phyloP scores from a whole-genome alignment of 495 filamentous ascomycete species.

The Symbiotaphrina buchneri region DNA sequence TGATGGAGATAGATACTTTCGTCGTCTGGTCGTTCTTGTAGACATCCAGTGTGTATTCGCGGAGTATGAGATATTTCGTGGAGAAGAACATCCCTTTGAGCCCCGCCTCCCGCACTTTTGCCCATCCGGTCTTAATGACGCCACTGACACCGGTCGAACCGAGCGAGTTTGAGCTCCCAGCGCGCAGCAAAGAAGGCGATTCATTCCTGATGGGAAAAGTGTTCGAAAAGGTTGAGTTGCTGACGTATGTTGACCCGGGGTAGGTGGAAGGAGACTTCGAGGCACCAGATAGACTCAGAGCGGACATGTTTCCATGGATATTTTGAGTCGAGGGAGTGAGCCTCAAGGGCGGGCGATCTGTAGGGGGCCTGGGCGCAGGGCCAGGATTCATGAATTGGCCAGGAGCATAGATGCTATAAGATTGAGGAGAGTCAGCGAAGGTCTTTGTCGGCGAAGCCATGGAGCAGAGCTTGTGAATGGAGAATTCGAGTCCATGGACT shows the following conservation, averaged over 20 bases:
- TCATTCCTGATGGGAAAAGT: conserved; percentile 28
- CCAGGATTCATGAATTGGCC: conserved; percentile 83
- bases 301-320: conserved; percentile 58
- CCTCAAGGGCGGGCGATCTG: conserved; percentile 42
- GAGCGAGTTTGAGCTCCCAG: no score
- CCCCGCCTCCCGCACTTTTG: conserved; percentile 70
- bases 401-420: conserved; percentile 19
- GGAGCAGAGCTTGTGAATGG: no score
- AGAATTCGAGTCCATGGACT: no score
- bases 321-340: conserved; percentile 47
- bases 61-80: conserved; percentile 66
- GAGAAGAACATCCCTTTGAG: conserved; percentile 80
- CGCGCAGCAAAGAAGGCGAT: no score
- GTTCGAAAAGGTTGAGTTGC: background rate
- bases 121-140: conserved; percentile 79
- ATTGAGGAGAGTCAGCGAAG: no score
- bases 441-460: no score
- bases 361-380: conserved; percentile 76
- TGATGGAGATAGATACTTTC: conserved; percentile 59
- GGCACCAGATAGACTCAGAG: conserved; percentile 44
- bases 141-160: no score
- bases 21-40: conserved; percentile 61
- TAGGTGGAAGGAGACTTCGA: conserved; percentile 26
- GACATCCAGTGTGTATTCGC: conserved; percentile 77
- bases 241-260: conserved; percentile 1